phyloP scores from a whole-genome alignment of 1,284 basidiomycete species.

The Inonotus obliquus region DNA sequence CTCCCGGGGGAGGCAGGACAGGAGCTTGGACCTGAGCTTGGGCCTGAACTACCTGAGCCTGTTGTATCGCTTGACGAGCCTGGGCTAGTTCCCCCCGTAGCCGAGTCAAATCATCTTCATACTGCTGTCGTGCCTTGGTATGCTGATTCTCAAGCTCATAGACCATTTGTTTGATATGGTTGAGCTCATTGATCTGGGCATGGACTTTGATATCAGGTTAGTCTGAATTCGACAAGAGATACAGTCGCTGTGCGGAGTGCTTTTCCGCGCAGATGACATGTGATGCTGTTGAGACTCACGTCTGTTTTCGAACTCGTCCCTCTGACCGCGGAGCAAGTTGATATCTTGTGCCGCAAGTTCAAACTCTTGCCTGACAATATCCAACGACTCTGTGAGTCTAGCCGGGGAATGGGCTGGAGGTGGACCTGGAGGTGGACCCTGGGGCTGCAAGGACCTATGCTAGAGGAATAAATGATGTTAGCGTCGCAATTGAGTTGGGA shows the following conservation, averaged over 20 bases:
- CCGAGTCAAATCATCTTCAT: conserved; percentile 69
- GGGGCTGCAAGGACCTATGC: conserved; percentile 66
- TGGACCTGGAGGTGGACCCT: conserved; percentile 42
- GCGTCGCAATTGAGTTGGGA: background rate
- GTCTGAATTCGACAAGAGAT: background rate
- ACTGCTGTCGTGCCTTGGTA: conserved; percentile 65
- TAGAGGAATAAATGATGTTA: conserved; percentile 26
- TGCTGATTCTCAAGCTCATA: conserved; percentile 78
- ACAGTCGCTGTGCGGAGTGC: no score
- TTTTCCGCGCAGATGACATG: no score
- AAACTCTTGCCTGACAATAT: conserved; percentile 83
- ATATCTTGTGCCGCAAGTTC: conserved; percentile 75
- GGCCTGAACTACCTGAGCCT: conserved; percentile 7
- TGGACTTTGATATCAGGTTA: conserved; percentile 43
- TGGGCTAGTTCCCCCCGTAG: conserved; percentile 61
- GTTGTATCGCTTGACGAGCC: conserved; percentile 30
- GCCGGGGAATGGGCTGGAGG: conserved; percentile 32
- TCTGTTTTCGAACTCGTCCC: conserved; percentile 89
- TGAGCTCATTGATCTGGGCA: conserved; percentile 68
- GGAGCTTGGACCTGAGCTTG: conserved; percentile 17
- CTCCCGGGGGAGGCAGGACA: conserved; percentile 17
- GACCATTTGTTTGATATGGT: conserved; percentile 67
- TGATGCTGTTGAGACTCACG: conserved; percentile 41
- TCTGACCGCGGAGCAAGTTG: conserved; percentile 63
- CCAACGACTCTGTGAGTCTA: conserved; percentile 77